phyloP scores from a whole-genome alignment of 208 protist species.

The Trypanosoma caninum region DNA sequence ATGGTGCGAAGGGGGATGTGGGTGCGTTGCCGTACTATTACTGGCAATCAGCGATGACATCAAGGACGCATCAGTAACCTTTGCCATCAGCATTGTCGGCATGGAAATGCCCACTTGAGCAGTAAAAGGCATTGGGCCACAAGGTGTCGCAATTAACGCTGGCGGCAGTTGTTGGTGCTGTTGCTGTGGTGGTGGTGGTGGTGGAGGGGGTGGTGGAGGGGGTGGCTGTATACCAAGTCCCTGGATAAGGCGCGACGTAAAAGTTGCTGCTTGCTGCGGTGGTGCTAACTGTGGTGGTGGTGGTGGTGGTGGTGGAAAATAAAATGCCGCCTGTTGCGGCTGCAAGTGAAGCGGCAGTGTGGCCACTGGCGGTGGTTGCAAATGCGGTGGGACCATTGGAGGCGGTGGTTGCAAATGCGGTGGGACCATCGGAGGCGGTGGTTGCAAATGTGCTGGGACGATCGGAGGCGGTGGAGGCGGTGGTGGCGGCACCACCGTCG shows the following conservation, averaged over 20 bases:
- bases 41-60: slow-evolving; percentile 13
- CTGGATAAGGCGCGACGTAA: too few relatives aligned
- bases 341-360: slow-evolving; percentile 6
- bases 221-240: slow-evolving; percentile 1
- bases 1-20: slow-evolving; percentile 8
- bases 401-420: neutral
- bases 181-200: slow-evolving; percentile 11
- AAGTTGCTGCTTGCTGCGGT: too few relatives aligned
- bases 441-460: neutral
- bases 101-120: slow-evolving; percentile 17
- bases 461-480: slow-evolving; percentile 9
- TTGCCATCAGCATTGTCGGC: slow-evolving; percentile 31
- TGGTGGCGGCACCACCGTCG: slow-evolving; percentile 18
- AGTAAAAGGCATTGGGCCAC: neutral
- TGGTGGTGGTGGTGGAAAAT: slow-evolving; percentile 4
- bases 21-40: neutral
- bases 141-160: slow-evolving; percentile 12
- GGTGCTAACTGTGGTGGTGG: slow-evolving; percentile 12
- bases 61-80: slow-evolving; percentile 21
- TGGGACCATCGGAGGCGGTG: too few relatives aligned
- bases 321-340: neutral
- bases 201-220: slow-evolving; percentile 6
- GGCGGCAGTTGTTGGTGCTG: neutral
- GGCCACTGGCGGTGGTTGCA: slow-evolving; percentile 5
- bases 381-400: neutral